Evolutionary conservation across 306 rosid genomes (phyloP), one percentile per base, ranked within the genome.

Genomic region (Malus sylvestris): DNA sequence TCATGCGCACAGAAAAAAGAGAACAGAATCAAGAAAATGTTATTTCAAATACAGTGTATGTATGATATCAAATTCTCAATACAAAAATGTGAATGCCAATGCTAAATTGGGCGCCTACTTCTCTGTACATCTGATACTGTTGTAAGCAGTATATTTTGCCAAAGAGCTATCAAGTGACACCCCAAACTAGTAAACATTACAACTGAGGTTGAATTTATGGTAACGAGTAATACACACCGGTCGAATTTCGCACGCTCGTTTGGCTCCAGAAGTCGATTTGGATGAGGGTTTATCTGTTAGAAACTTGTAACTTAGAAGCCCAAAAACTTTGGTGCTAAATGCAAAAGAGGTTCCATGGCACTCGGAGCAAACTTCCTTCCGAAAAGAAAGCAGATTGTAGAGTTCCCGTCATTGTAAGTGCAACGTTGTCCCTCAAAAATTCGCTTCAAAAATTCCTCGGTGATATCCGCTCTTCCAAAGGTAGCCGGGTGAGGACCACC

Each of bases 401-500:
- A 85, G 85, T 80, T 73, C 18, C 51, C 33, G 22, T 78, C 14
- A 38, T 96, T 92, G 85, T 89, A 92, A 32, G 60, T 38, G 86
- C 99, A 96, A 22, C 15, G 80, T 16, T 78, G 85, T 72, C 84
- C 85, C 20, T 30, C 68, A 0, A 59, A 69, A 73, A 88, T 46
- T 73, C 93, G 67, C 13, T 55, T 59, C 67, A 92, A 76, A 72
- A 96, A 92, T 38, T 87, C 93, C 52, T 83, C 82, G 0, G 80
- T 87, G 10, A 96, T 81, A 59, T 96, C 98, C 1, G 78, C 25
- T 65, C 79, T 66, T 71, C 99, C 99, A 20, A 96, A 96, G 4
- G 92, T 96, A 1, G 96, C 98, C 0, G 99, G 99, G 84, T 96
- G 99, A 46, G 99, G 79, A 10, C 99, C 99, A 4, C 99, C 98